Evolutionary conservation across 75 land plant genomes (phyloP).

Genomic region (Cupressus sempervirens): DNA sequence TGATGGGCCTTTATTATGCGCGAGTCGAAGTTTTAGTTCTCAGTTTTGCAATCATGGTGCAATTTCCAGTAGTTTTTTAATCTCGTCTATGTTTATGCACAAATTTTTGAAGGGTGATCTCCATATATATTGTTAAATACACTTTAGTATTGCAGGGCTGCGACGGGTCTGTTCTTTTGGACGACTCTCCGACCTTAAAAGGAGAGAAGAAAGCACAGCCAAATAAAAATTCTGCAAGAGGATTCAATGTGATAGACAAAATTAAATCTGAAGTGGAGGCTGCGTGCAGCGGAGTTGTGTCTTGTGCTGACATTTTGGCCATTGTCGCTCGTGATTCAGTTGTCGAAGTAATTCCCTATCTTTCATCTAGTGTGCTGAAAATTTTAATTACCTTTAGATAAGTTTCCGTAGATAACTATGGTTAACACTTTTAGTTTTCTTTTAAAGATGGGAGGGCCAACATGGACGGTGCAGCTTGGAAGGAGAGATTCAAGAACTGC

Average conservation of each 20-base stretch:
- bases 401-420: no score
- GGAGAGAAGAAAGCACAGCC: constrained; percentile 14
- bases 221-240: constrained; percentile 1
- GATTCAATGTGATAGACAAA: constrained; percentile 12
- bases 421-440: no score
- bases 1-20: no score
- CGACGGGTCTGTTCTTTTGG: constrained; percentile 1
- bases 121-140: no score
- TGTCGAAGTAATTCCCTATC: not conserved
- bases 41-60: no score
- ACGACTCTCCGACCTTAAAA: constrained; percentile 7
- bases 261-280: constrained; percentile 6
- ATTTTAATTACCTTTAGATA: no score
- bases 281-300: not conserved
- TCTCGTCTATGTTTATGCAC: no score
- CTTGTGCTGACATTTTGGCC: no score
- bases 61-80: no score
- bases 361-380: constrained; percentile 9
- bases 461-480: constrained; percentile 39
- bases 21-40: no score
- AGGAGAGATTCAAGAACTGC: constrained; percentile 48
- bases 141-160: not conserved
- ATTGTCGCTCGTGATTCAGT: no score
- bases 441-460: constrained; percentile 38
- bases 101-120: no score